Conservation (phyloP, 805 yeast species). For the Saturnispora sekii region DNA sequence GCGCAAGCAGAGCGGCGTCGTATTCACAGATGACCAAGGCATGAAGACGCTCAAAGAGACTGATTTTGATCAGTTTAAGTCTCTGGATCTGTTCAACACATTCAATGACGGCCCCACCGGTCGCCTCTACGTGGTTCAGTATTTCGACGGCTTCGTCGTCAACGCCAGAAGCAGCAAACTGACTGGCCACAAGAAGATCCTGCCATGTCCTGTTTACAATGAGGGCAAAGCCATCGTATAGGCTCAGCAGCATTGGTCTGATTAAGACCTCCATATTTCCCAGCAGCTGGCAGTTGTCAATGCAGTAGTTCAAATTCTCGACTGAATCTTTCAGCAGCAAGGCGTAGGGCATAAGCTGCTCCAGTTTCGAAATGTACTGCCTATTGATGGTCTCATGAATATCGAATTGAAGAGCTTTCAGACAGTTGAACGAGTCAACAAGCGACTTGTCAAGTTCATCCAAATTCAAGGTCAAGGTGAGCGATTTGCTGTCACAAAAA, state of each 20-base stretch:
- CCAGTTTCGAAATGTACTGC: conserved; percentile 2
- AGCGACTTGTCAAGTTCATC: conserved; percentile 25
- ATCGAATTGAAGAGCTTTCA: conserved; percentile 2
- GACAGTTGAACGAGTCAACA: conserved; percentile 25
- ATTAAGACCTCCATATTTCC: conserved; percentile 7
- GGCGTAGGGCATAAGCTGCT: not conserved
- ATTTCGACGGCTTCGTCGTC: not conserved
- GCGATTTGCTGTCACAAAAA: conserved; percentile 20
- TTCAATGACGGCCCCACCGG: not conserved
- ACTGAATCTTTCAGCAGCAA: conserved; percentile 1
- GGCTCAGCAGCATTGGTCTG: not conserved
- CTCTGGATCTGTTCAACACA: conserved; percentile 3
- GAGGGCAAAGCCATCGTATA: not conserved
- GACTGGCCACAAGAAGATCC: not conserved
- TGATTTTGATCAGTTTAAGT: conserved; percentile 2
- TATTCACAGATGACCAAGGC: not conserved
- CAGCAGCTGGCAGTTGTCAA: not conserved
- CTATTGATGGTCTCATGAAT: not conserved
- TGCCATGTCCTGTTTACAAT: conserved; percentile 1
- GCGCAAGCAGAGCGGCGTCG: not conserved
- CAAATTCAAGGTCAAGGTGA: conserved; percentile 22
- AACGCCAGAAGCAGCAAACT: not conserved
- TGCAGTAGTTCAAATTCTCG: conserved; percentile 2
- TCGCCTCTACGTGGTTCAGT: not conserved
- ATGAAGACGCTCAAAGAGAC: not conserved